Evolutionary conservation across 116 monocot genomes (phyloP), one percentile per base, ranked within the genome.

Genomic region (Phalaenopsis hybrid): DNA sequence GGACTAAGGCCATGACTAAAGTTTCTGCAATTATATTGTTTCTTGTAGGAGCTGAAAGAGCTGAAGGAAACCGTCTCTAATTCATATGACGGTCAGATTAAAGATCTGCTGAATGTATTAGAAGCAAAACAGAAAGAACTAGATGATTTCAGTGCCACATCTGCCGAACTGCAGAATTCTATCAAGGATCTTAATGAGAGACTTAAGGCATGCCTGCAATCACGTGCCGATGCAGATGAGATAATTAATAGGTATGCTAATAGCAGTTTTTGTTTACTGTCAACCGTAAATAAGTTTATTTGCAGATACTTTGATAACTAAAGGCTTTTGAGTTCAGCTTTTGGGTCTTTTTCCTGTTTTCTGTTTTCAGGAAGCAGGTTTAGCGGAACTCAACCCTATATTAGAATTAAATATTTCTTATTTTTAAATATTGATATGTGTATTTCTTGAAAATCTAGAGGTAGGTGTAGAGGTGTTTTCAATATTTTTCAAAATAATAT

Each of bases 151-250:
- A 88, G 49, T 51, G 74, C 86, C 46, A 43, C 69, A 33, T 93
- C 81, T 55, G 74, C 79, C 25, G 88, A 89, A 77, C 61, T 81
- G 75, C 85, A 76, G 34, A 84, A 76, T 76, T 89, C 88, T 5
- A 76, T 88, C 70, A 92, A 95, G 81, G 95, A 99, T 89, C 87
- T 99, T 34, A 89, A 88, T 75, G 99, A 99, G 86, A 95, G 93
- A 83, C 90, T 92, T 75, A 48, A 75, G 79, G 88, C 90, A 80
- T 95, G 84, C 37, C 88, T 86, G 87, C 99, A 99, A 84, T 99
- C 93, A 79, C 87, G 93, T 68, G 76, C 80, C 78, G 98, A 98
- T 85, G 87, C 98, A 78, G 93, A 89, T 87, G 98, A 93, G 80
- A 92, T 98, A 85, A 95, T 98, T 82, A 70, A 84, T 33, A 95